Base-by-base conservation (phyloP, 371 early-diverging fungal genomes). In the Circinella minor region DNA sequence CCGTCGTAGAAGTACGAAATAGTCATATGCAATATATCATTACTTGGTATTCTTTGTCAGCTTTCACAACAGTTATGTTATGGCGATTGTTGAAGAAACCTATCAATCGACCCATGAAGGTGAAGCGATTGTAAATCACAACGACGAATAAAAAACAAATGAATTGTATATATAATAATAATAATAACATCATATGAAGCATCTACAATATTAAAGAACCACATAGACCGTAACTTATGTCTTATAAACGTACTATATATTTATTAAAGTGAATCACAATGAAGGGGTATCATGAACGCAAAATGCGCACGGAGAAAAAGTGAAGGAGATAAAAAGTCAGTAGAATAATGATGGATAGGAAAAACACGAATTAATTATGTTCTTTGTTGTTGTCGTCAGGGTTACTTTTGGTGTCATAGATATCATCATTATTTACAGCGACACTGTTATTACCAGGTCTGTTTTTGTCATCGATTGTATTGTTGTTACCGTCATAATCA, bases 1-100 rank as follows among this genome's bases (percentile, higher is more conserved):
- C 90, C 37, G 80, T 82, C 6, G 89, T 95, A 11, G 93, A 91
- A 55, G 81, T 96, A 36, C 84, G 91, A 36, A 97, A 97, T 78
- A 88, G 91, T 74, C 97, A 97, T 77, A 73, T 93, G 38, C 89
- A 92, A 75, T 97, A 97, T 65, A 87, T 94, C 54, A 81, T 95
- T 43, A 96, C 96, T 11, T 97, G 97, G 97, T 94, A 88, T 66
- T 81, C 89, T 17, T 83, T 92, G 20, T 89, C 91, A 18, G 77
- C 84, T 18, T 88, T 90, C 9, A 93, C 93, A 11, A 77, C 87
- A 10, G 81, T 80, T 11, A 93, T 93, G 92, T 80, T 89, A 13
- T 86, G 87, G 77, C 80, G 81, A 38, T 66, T 91, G 55, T 74
- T 89, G 18, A 74, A 76, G 68, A 75, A 72, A 36, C 84, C 84